Evolutionary conservation across 2,329 filamentous ascomycete species (phyloP).

Genomic region (Pestalotiopsis sp.): DNA sequence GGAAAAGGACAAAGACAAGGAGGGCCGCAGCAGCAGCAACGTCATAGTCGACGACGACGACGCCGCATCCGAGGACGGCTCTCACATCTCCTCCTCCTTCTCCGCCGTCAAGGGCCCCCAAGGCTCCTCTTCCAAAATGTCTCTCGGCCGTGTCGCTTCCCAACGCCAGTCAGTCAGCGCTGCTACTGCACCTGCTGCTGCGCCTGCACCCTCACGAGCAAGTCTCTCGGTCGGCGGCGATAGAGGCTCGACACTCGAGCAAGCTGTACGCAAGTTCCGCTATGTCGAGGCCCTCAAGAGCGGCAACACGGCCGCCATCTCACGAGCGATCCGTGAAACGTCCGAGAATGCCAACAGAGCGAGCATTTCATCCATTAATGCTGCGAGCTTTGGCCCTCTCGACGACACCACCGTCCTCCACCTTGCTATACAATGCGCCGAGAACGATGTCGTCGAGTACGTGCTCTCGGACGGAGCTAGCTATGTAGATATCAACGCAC

Average conservation of each 20-base stretch:
- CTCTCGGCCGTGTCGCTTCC: constrained; percentile 26
- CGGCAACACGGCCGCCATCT: constrained; percentile 89
- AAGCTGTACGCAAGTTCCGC: constrained; percentile 92
- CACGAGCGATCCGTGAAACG: constrained; percentile 77
- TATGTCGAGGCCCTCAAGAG: constrained; percentile 90
- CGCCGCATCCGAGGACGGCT: constrained; percentile 9
- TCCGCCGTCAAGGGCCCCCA: constrained; percentile 3
- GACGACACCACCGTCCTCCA: constrained; percentile 92
- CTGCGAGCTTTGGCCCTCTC: constrained; percentile 47
- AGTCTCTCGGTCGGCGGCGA: constrained; percentile 39
- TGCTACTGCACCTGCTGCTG: not conserved
- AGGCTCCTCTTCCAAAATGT: constrained; percentile 13
- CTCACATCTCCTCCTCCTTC: constrained; percentile 1
- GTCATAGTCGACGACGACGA: constrained; percentile 22
- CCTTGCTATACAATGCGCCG: constrained; percentile 92
- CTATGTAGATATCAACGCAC: constrained; percentile 80
- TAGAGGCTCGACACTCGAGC: constrained; percentile 69
- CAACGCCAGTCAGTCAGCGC: constrained; percentile 18
- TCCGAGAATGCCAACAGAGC: constrained; percentile 52
- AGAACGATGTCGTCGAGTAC: constrained; percentile 89
- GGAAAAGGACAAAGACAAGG: constrained; percentile 33
- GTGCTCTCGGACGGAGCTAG: constrained; percentile 76
- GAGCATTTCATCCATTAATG: constrained; percentile 58
- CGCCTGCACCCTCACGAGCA: constrained; percentile 30
- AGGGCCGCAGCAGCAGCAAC: constrained; percentile 20